Evolutionary conservation across 164 flowering plant genomes (phyloP).

Genomic region (Echeveria elegans): DNA sequence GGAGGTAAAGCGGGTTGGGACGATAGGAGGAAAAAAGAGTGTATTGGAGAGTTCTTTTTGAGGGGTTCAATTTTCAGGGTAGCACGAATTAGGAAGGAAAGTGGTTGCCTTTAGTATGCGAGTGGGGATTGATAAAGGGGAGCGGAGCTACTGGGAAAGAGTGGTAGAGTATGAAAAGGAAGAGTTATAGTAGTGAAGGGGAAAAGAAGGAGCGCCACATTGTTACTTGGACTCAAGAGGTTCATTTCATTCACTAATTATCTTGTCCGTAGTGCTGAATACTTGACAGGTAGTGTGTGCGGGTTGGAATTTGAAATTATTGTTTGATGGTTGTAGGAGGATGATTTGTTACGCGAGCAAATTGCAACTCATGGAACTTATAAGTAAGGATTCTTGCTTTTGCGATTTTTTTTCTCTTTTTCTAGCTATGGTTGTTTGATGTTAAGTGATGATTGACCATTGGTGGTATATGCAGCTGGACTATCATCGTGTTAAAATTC

Average conservation of each 20-base stretch:
- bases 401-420: neutral
- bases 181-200: slow-evolving; percentile 15
- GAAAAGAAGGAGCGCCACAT: slow-evolving; percentile 75
- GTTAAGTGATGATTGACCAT: slow-evolving; percentile 5
- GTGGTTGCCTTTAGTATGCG: slow-evolving; percentile 40
- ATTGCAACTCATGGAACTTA: slow-evolving; percentile 73
- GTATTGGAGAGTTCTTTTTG: slow-evolving; percentile 14
- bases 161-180: slow-evolving; percentile 32
- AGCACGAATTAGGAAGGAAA: slow-evolving; percentile 10
- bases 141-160: slow-evolving; percentile 19
- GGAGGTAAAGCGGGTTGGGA: neutral
- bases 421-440: neutral
- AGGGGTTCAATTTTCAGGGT: neutral
- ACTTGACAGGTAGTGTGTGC: neutral
- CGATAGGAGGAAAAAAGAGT: neutral
- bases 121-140: slow-evolving; percentile 24
- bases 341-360: slow-evolving; percentile 78
- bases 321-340: slow-evolving; percentile 52
- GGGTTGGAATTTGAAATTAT: slow-evolving; percentile 9
- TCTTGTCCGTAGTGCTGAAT: slow-evolving; percentile 1
- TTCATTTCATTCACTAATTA: slow-evolving; percentile 15
- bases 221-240: slow-evolving; percentile 89
- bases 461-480: slow-evolving; percentile 50
- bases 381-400: slow-evolving; percentile 37
- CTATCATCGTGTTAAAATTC: slow-evolving; percentile 73